Base-by-base conservation (phyloP, 306 rosid species). In the Cajanus cajan region DNA sequence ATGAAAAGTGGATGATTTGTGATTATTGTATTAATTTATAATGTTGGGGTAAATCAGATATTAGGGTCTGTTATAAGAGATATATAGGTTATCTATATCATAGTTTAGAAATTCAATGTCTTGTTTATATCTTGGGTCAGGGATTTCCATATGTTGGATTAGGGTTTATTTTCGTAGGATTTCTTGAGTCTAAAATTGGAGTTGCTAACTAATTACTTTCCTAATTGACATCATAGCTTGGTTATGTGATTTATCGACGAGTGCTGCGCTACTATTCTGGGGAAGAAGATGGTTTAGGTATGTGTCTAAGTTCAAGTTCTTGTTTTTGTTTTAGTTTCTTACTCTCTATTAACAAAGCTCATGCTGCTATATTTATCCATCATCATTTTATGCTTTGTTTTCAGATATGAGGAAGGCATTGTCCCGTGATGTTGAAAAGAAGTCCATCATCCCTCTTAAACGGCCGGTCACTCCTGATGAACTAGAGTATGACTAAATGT, bases 371-470 rank as follows among this genome's bases (percentile, higher is more conserved):
- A n/a, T n/a, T 73, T 61, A 61, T 78, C 80, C 36, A 34, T 78
- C 16, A 40, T 68, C 28, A 63, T 21, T 74, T 58, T 65, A 22
- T 73, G 72, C 65, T 28, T 28, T 76, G 51, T 80, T 80, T 87
- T 78, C 87, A 96, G 99, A 96, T 84, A 96, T 96, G 98, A 90
- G 99, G 87, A 93, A 96, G 78, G 99, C 99, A 31, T 90, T 96
- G 81, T 91, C 99, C 10, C 96, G 94, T 55, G 99, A 93, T 77
- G 94, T 91, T 57, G 93, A 91, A 8, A 93, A 90, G 90, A 93
- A 93, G 86, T 96, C 99, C 41, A 70, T 91, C 86, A 88, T 96
- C 85, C 97, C 99, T 43, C 97, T 96, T 71, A 96, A 96, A 82
- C 85, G 99, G 52, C 96, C 99, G 0, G 80, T 96, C 70, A 96